Evolutionary conservation across 2,329 filamentous ascomycete genomes (phyloP).

Genomic region (Hypoxylon sp.): DNA sequence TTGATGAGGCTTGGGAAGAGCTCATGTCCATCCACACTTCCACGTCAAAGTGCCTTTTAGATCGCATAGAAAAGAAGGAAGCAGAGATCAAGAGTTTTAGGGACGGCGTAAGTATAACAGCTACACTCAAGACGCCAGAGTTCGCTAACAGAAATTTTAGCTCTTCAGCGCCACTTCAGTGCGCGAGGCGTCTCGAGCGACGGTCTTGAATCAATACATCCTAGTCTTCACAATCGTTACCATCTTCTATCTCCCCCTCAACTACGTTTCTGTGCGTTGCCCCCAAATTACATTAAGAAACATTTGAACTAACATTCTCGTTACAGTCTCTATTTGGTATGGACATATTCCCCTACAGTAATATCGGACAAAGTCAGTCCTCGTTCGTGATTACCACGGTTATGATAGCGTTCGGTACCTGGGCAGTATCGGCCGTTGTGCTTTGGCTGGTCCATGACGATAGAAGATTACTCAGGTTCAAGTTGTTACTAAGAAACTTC

Average conservation of each 20-base stretch:
- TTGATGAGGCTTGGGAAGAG: conserved; percentile 32
- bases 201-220: conserved; percentile 38
- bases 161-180: conserved; percentile 39
- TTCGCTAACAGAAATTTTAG: conserved; percentile 23
- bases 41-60: conserved; percentile 27
- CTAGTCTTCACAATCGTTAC: conserved; percentile 41
- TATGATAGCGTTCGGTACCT: conserved; percentile 31
- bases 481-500: conserved; percentile 1
- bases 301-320: neutral
- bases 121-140: neutral
- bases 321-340: conserved; percentile 36
- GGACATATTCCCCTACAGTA: conserved; percentile 31
- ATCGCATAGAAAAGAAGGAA: conserved; percentile 34
- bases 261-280: conserved; percentile 28
- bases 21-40: conserved; percentile 21
- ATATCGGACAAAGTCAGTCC: conserved; percentile 11
- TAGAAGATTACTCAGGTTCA: conserved; percentile 20
- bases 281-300: neutral
- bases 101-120: conserved; percentile 28
- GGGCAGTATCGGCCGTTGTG: conserved; percentile 31
- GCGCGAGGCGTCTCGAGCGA: conserved; percentile 37
- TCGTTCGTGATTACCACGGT: conserved; percentile 32
- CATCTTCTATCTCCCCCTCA: conserved; percentile 42
- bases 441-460: conserved; percentile 41
- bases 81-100: conserved; percentile 33